A percentile compares a stretch with the other conserved stretches of the same genome.
phyloP scores from a whole-genome alignment of 371 early-diverging fungal genomes.

The Mucor indicus region DNA sequence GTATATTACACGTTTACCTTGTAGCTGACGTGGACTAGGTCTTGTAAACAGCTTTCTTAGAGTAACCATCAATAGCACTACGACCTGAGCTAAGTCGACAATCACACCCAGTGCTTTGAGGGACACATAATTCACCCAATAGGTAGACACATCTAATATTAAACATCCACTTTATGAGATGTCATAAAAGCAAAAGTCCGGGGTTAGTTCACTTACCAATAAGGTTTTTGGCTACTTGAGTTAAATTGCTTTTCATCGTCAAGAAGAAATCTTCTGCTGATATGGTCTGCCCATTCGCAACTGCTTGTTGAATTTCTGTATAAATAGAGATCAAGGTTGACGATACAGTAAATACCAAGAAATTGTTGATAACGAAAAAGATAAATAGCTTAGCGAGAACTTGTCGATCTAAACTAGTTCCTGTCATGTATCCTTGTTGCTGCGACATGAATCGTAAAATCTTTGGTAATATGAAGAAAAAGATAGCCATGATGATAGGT shows the following conservation, averaged over 20 bases:
- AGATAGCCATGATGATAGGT: constrained; percentile 69
- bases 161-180: too few relatives aligned
- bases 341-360: constrained; percentile 62
- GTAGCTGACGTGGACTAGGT: constrained; percentile 74
- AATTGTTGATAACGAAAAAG: constrained; percentile 72
- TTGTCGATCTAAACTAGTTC: constrained; percentile 69
- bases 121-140: constrained; percentile 74
- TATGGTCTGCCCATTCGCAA: constrained; percentile 17
- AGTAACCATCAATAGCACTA: constrained; percentile 55
- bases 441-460: constrained; percentile 66
- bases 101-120: constrained; percentile 62
- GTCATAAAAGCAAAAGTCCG: too few relatives aligned
- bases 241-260: constrained; percentile 25
- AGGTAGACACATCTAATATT: constrained; percentile 39
- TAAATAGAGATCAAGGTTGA: constrained; percentile 53
- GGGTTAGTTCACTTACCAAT: constrained; percentile 19
- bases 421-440: constrained; percentile 76
- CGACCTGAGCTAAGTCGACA: constrained; percentile 68
- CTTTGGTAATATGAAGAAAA: constrained; percentile 68
- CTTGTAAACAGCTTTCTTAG: constrained; percentile 58
- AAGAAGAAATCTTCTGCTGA: constrained; percentile 21
- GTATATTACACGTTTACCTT: constrained; percentile 23
- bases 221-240: constrained; percentile 31
- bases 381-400: constrained; percentile 75
- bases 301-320: constrained; percentile 37